Conservation (phyloP, 148 eudicot species). For the Cornus suecica region DNA sequence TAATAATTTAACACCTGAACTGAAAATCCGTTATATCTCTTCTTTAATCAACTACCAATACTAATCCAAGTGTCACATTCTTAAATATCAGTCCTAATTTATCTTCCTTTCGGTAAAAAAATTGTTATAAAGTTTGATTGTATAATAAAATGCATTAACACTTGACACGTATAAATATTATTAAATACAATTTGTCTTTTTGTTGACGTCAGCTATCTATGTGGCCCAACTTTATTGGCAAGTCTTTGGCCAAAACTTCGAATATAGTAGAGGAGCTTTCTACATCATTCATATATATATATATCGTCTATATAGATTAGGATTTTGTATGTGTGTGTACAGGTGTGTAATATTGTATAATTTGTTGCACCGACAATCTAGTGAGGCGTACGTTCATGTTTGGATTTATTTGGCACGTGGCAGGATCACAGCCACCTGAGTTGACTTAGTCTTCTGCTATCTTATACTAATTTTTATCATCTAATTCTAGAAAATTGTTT, state of each 20-base stretch:
- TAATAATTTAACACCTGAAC: background rate
- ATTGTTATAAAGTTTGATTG: background rate
- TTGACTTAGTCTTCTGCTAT: too few relatives aligned
- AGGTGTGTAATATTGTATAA: too few relatives aligned
- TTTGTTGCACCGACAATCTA: too few relatives aligned
- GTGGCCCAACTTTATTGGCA: constrained; percentile 3
- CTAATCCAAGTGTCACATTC: background rate
- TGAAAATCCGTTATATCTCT: background rate
- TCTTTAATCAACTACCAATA: background rate
- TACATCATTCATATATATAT: too few relatives aligned
- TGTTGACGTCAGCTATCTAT: background rate
- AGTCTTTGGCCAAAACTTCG: background rate
- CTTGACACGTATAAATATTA: constrained; percentile 2
- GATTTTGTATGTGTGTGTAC: too few relatives aligned
- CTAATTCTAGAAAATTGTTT: too few relatives aligned
- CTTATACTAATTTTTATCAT: too few relatives aligned
- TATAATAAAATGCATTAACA: background rate
- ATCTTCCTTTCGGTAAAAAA: background rate
- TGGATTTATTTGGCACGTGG: background rate
- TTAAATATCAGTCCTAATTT: background rate
- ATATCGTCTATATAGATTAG: too few relatives aligned
- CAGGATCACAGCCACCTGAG: too few relatives aligned
- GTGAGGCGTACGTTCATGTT: background rate
- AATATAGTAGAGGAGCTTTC: too few relatives aligned
- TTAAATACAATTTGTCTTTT: background rate